These are phyloP conservation scores for Ganoderma lucidum DNA, from an alignment of 1,284 basidiomycete species.

Conservation along the genomic window DNA sequence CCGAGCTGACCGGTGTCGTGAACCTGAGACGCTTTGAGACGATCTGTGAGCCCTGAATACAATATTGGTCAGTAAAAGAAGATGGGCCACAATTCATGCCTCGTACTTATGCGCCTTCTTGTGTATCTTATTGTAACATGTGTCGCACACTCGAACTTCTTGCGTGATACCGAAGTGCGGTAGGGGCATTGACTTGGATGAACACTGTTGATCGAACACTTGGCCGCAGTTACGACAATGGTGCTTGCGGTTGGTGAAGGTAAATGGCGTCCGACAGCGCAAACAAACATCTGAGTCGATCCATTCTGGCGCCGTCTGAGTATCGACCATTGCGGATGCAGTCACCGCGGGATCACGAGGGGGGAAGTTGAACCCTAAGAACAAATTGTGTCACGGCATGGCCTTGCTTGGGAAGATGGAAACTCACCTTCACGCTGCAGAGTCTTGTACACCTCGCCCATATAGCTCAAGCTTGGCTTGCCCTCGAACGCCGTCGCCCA, in stretches of 20 bases:
- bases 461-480: slow-evolving; percentile 78
- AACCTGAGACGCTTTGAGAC: slow-evolving; percentile 55
- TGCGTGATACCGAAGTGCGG: slow-evolving; percentile 96
- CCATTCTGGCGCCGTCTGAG: slow-evolving; percentile 93
- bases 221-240: slow-evolving; percentile 99
- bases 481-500: slow-evolving; percentile 94
- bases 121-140: slow-evolving; percentile 81
- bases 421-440: slow-evolving; percentile 75
- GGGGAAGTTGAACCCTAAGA: slow-evolving; percentile 82
- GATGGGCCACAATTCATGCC: background rate
- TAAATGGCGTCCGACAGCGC: slow-evolving; percentile 91
- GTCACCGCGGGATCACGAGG: slow-evolving; percentile 75
- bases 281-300: slow-evolving; percentile 96
- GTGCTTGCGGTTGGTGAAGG: slow-evolving; percentile 97
- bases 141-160: slow-evolving; percentile 95
- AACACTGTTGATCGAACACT: slow-evolving; percentile 96
- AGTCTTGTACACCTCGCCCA: slow-evolving; percentile 83
- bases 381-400: slow-evolving; percentile 13
- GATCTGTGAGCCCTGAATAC: slow-evolving; percentile 50
- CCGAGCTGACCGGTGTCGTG: slow-evolving; percentile 61
- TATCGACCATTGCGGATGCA: slow-evolving; percentile 87
- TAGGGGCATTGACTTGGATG: slow-evolving; percentile 84
- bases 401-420: background rate
- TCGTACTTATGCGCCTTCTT: slow-evolving; percentile 52
- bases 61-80: background rate